Evolutionary conservation across 441 rosid genomes (phyloP), one percentile per base, ranked within the genome.

Genomic region (Populus trichocarpa): DNA sequence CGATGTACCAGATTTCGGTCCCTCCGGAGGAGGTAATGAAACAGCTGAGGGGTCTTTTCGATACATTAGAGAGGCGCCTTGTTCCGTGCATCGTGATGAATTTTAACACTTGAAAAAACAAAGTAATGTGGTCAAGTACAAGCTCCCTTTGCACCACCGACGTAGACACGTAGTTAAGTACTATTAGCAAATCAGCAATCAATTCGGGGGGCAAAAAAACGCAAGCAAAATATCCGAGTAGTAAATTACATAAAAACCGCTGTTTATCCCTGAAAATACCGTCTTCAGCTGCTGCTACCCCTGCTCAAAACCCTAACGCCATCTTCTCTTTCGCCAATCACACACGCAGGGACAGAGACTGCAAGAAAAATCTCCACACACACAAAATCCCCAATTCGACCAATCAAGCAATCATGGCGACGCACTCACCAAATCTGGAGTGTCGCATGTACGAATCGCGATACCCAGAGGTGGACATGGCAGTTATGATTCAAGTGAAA

Each of bases 401-500:
- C 57, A 23, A 33, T 20, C 33, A 59, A 78, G 42, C 2, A 38
- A 35, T 63, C 79, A 87, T 89, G 97, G 90, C 90, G 71, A 79
- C 71, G 22, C 85, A 90, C 78, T 46, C 87, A 4, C 81, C 95
- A 53, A 96, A 90, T 81, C 91, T 96, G 7, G 99, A 94, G 85
- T 96, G 99, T 79, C 89, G 98, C 67, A 96, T 94, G 98, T 96
- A 93, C 89, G 98, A 94, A 82, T 82, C 97, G 3, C 86, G 77
- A 89, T 96, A 96, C 72, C 98, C 98, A 36, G 98, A 94, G 82
- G 95, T 96, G 70, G 99, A 92, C 84, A 94, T 91, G 96, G 98
- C 97, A 32, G 99, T 96, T 74, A 96, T 96, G 99, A 94, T 96
- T 59, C 98, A 96, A 82, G 99, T 96, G 72, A 96, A 96, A 81